Evolutionary conservation across 2,329 filamentous ascomycete species (phyloP).

Genomic region (Aspergillus sp.): DNA sequence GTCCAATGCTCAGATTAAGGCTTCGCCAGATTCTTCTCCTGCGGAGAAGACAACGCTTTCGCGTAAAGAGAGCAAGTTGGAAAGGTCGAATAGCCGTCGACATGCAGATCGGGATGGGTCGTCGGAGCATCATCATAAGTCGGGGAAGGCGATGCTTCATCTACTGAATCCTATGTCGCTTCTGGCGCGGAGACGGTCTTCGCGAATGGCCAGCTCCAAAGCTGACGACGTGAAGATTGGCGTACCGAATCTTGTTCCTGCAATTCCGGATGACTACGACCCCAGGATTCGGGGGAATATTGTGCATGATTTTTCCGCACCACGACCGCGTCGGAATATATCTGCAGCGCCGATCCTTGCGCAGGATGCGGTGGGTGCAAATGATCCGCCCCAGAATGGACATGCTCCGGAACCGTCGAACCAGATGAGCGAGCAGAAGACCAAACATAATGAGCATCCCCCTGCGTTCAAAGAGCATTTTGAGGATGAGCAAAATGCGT

Average conservation of each 20-base stretch:
- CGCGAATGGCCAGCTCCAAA: conserved; percentile 42
- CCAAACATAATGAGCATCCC: conserved; percentile 40
- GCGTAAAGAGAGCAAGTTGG: conserved; percentile 21
- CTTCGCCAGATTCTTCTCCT: conserved; percentile 21
- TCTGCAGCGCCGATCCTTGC: conserved; percentile 17
- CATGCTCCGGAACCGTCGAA: conserved; percentile 1
- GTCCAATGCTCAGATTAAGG: conserved; percentile 11
- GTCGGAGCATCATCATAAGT: conserved; percentile 25
- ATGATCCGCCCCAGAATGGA: conserved; percentile 10
- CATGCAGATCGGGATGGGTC: conserved; percentile 21
- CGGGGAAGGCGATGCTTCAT: conserved; percentile 47
- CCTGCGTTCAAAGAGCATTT: conserved; percentile 58
- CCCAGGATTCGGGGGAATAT: conserved; percentile 57
- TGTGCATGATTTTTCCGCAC: conserved; percentile 60
- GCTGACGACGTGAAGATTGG: conserved; percentile 47
- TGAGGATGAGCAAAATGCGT: conserved; percentile 40
- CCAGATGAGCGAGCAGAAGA: conserved; percentile 20
- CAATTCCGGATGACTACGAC: conserved; percentile 56
- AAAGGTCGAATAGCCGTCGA: conserved; percentile 17
- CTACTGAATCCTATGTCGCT: conserved; percentile 57
- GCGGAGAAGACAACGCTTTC: conserved; percentile 15
- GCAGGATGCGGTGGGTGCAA: conserved; percentile 8
- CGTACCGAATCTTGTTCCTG: conserved; percentile 42
- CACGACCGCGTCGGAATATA: conserved; percentile 41
- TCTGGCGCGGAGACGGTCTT: conserved; percentile 51